These are phyloP conservation scores for Aegilops bicornis DNA, from an alignment of 176 grass and related monocot genomes.

Conservation along the genomic window DNA sequence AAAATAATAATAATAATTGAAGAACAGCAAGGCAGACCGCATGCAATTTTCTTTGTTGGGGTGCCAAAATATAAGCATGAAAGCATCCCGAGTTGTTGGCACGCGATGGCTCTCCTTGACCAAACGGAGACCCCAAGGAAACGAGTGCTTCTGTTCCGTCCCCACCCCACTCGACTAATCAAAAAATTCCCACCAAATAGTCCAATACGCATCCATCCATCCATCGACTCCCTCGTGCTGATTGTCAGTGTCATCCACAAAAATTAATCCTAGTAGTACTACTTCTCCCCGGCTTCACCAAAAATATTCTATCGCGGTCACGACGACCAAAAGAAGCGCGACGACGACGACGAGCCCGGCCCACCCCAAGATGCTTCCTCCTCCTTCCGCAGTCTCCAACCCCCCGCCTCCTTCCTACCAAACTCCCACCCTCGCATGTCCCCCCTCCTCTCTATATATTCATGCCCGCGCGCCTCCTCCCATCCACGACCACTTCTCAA, in stretches of 20 bases:
- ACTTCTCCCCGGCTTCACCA: not conserved
- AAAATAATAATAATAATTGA: not conserved
- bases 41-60: not conserved
- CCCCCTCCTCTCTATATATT: constrained; percentile 33
- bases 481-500: not conserved
- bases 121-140: constrained; percentile 1
- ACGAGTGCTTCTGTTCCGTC: not conserved
- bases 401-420: not conserved
- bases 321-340: constrained; percentile 18
- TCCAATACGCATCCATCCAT: not conserved
- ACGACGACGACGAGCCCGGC: not conserved
- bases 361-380: constrained; percentile 33
- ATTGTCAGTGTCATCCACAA: not conserved
- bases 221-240: not conserved
- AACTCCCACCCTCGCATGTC: too few species aligned
- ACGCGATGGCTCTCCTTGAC: constrained; percentile 26
- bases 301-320: constrained; percentile 15
- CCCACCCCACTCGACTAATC: not conserved
- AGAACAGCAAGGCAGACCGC: not conserved
- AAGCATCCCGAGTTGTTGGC: not conserved
- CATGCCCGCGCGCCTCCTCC: not conserved
- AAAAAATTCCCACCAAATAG: not conserved
- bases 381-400: not conserved
- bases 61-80: not conserved
- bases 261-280: not conserved